These are phyloP conservation scores for Tetrapyrgos nigripes DNA, from an alignment of 1,284 basidiomycete genomes.

Conservation along the genomic window DNA sequence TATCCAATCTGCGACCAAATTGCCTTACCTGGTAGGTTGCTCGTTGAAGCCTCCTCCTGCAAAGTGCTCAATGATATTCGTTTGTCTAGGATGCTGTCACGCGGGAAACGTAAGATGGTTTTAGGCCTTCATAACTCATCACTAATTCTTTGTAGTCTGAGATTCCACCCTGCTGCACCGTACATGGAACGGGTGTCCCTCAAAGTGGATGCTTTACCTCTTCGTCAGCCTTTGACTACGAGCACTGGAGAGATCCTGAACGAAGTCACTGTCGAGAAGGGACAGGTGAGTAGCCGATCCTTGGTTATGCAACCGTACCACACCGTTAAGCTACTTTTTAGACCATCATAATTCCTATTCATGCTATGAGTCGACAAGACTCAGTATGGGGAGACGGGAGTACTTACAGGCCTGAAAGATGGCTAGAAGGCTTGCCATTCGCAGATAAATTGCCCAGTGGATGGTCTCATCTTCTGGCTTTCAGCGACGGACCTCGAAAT, in stretches of 20 bases:
- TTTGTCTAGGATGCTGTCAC: slow-evolving; percentile 42
- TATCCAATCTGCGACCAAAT: slow-evolving; percentile 24
- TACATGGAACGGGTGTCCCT: slow-evolving; percentile 38
- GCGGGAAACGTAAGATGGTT: slow-evolving; percentile 23
- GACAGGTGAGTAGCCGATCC: neutral
- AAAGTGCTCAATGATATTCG: neutral
- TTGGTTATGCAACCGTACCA: neutral
- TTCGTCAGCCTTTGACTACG: slow-evolving; percentile 27
- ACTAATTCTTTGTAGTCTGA: slow-evolving; percentile 24
- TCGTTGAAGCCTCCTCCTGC: neutral
- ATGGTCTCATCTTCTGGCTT: slow-evolving; percentile 34
- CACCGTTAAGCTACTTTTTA: slow-evolving; percentile 20
- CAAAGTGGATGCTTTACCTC: slow-evolving; percentile 44
- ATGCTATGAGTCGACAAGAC: slow-evolving; percentile 9
- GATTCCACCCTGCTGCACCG: slow-evolving; percentile 40
- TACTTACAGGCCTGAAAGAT: slow-evolving; percentile 40
- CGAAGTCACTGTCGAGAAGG: neutral
- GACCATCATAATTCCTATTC: slow-evolving; percentile 21
- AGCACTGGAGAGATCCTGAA: neutral
- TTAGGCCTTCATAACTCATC: slow-evolving; percentile 29
- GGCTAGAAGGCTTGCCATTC: slow-evolving; percentile 30
- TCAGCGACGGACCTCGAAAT: slow-evolving; percentile 41
- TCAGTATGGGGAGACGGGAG: slow-evolving; percentile 36
- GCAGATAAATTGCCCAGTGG: slow-evolving; percentile 28
- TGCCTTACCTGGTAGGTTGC: slow-evolving; percentile 38